Base-by-base conservation (phyloP, 805 yeast genomes). In the Cyberlindnera americana region DNA sequence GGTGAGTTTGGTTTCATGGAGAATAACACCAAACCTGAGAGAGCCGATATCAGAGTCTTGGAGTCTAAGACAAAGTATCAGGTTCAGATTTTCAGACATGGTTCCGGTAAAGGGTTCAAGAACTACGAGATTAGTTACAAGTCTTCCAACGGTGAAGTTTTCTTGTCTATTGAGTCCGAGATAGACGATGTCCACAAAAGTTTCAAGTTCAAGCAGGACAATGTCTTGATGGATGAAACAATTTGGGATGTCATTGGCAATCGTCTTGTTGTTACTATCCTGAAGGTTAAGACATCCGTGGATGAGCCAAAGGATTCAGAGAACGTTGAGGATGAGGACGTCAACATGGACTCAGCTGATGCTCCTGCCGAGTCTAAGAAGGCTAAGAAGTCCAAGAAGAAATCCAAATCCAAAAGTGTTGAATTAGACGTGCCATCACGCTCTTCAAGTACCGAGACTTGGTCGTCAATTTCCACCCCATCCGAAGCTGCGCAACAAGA, bases 81-180 rank as follows among this genome's bases (percentile, higher is more conserved):
- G 31, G 40, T 54, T 16, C 49, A 46, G 30, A 30, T 54, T 28
- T 14, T 29, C 30, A 54, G 50, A 22, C 37, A 28, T 27, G 38
- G 44, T 28, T 29, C 37, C 11, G 18, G 40, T 4, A 39, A 43
- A 19, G 47, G 45, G 16, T 53, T 48, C 33, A 33, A 41, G 17
- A 32, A 38, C 29, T 53, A 52, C 29, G 47, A 44, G 1, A 44
- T 54, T 18, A 24, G 27, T 5, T 50, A 52, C 23, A 43, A 47
- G 25, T 9, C 33, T 10, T 21, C 29, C 13, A 41, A 29, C 19
- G 41, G 42, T 22, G 35, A 29, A 6, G 42, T 43, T 8, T 18
- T 39, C n/a, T 27, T 50, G 6, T 37, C 35, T 6, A 31, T 53
- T 19, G 34, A 35, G 9, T 49, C 55, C 16, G 30, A 37, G 19